phyloP scores from a whole-genome alignment of 2,329 filamentous ascomycete species.

The Fonsecaea monophora region DNA sequence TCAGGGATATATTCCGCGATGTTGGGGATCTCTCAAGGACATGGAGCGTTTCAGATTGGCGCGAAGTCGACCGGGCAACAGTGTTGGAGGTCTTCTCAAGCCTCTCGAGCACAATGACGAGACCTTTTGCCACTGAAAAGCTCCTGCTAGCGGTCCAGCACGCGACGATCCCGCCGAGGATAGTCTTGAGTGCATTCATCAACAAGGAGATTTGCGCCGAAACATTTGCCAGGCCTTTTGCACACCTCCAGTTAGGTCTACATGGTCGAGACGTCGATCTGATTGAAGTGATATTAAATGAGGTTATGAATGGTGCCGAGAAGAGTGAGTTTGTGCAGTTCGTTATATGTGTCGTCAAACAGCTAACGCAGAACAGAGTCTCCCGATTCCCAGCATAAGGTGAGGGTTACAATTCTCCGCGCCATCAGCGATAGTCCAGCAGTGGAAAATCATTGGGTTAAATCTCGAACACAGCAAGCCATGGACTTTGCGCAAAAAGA shows the following conservation, averaged over 20 bases:
- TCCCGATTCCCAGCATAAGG: background rate
- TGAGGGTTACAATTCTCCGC: background rate
- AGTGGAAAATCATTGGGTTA: background rate
- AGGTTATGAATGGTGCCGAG: background rate
- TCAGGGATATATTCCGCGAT: background rate
- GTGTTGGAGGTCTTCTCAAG: background rate
- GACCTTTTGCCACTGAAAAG: background rate
- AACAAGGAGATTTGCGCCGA: background rate
- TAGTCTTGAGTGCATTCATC: background rate
- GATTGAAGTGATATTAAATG: background rate
- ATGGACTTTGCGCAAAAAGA: background rate
- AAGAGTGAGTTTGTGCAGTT: background rate
- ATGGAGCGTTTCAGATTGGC: background rate
- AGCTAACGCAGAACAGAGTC: background rate
- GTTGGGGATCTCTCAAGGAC: background rate
- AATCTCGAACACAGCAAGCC: background rate
- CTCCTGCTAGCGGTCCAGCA: background rate
- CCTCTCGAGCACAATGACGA: background rate
- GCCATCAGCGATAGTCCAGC: background rate
- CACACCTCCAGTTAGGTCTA: background rate
- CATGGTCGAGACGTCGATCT: background rate
- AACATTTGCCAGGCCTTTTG: slow-evolving; percentile 1
- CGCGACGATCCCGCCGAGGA: background rate
- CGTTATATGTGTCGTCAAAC: background rate
- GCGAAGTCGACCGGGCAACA: background rate